A percentile compares a stretch with the other conserved stretches of the same genome.
Evolutionary conservation across 2,329 filamentous ascomycete genomes (phyloP).

Genomic region (Ceratocystiopsis sp.): DNA sequence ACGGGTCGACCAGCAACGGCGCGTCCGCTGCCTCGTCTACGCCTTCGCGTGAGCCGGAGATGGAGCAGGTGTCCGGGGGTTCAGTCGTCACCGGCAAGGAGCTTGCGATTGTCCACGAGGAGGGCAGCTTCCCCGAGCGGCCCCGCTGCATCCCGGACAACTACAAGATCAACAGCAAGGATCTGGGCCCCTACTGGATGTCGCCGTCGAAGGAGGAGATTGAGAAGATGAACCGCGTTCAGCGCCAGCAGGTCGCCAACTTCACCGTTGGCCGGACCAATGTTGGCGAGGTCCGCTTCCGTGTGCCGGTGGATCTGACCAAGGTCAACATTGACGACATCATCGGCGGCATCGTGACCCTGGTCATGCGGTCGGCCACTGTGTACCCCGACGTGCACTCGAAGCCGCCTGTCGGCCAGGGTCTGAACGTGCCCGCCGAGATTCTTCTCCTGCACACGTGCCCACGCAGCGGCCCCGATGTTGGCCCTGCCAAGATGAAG

Average conservation of each 20-base stretch:
- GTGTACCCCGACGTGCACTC: constrained; percentile 63
- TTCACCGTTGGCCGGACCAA: constrained; percentile 72
- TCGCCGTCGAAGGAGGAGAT: constrained; percentile 59
- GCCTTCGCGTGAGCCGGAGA: constrained; percentile 27
- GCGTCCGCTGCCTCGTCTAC: not conserved
- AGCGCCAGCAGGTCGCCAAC: constrained; percentile 55
- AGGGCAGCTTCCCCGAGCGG: constrained; percentile 28
- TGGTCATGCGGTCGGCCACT: constrained; percentile 64
- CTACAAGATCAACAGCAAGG: constrained; percentile 17
- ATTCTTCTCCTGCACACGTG: constrained; percentile 88
- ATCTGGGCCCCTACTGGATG: constrained; percentile 68
- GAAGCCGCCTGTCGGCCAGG: constrained; percentile 74
- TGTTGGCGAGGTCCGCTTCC: constrained; percentile 69
- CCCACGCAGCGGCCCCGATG: constrained; percentile 56
- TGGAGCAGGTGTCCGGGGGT: constrained; percentile 33
- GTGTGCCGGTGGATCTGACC: constrained; percentile 66
- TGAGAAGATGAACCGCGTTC: constrained; percentile 59
- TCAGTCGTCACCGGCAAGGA: constrained; percentile 47
- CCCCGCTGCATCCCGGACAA: constrained; percentile 10
- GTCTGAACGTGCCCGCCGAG: constrained; percentile 76
- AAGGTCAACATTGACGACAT: constrained; percentile 66
- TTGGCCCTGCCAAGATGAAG: constrained; percentile 24
- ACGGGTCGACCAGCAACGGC: constrained; percentile 18
- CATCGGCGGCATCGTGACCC: constrained; percentile 55
- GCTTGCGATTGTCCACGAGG: constrained; percentile 63